Conservation (phyloP, 2,329 filamentous ascomycete species). For the Penicillium occitanis region DNA sequence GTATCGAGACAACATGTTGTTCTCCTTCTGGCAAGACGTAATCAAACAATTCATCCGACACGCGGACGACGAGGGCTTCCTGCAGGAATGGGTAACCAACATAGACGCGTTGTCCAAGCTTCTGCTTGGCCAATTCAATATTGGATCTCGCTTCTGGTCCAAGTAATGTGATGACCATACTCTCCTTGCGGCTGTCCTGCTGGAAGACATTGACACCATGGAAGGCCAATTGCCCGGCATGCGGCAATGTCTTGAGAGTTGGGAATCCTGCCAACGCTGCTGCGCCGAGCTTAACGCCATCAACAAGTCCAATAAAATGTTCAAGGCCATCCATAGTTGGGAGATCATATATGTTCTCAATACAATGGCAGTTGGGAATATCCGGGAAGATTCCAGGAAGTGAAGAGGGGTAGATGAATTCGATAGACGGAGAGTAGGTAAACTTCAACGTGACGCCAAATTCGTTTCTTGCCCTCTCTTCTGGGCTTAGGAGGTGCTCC, state of each 20-base stretch:
- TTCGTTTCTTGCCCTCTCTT: slow-evolving; percentile 78
- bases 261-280: slow-evolving; percentile 92
- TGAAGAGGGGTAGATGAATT: slow-evolving; percentile 84
- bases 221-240: slow-evolving; percentile 77
- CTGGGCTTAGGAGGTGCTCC: slow-evolving; percentile 72
- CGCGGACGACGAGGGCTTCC: slow-evolving; percentile 83
- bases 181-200: slow-evolving; percentile 92
- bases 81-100: slow-evolving; percentile 95
- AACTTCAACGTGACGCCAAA: slow-evolving; percentile 95
- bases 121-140: slow-evolving; percentile 69
- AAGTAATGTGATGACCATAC: slow-evolving; percentile 83
- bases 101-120: slow-evolving; percentile 81
- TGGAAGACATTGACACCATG: slow-evolving; percentile 95
- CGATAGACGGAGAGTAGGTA: slow-evolving; percentile 72
- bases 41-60: slow-evolving; percentile 91
- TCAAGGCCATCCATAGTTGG: slow-evolving; percentile 89
- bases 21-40: slow-evolving; percentile 71
- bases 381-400: slow-evolving; percentile 88
- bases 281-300: slow-evolving; percentile 77
- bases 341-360: slow-evolving; percentile 95
- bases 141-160: slow-evolving; percentile 71
- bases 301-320: slow-evolving; percentile 77
- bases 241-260: slow-evolving; percentile 79
- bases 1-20: slow-evolving; percentile 63
- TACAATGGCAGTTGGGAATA: slow-evolving; percentile 79